Evolutionary conservation across 345 rosid genomes (phyloP).

Genomic region (Gossypium anomalum): DNA sequence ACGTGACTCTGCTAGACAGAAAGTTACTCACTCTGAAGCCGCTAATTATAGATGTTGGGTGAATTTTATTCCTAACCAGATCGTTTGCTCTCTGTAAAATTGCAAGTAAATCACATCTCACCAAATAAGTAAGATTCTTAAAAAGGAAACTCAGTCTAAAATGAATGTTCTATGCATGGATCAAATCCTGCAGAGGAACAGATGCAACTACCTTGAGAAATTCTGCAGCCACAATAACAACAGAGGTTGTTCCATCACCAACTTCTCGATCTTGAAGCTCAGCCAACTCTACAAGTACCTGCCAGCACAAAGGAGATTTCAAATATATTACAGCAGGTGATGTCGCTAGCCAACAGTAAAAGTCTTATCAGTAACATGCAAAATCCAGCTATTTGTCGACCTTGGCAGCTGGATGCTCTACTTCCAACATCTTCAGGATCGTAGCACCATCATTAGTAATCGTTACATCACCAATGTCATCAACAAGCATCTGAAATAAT

Average conservation of each 20-base stretch:
- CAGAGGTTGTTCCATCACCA: slow-evolving; percentile 96
- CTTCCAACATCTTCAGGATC: slow-evolving; percentile 87
- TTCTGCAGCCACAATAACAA: slow-evolving; percentile 92
- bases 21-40: slow-evolving; percentile 69
- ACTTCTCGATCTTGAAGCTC: slow-evolving; percentile 98
- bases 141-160: not conserved
- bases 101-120: slow-evolving; percentile 9
- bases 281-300: slow-evolving; percentile 97
- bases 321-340: not conserved
- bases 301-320: slow-evolving; percentile 14
- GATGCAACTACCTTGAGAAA: slow-evolving; percentile 53
- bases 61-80: slow-evolving; percentile 93
- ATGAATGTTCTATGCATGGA: not conserved
- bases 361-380: not conserved
- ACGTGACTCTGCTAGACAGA: not conserved
- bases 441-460: slow-evolving; percentile 97
- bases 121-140: not conserved
- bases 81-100: slow-evolving; percentile 86
- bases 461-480: slow-evolving; percentile 93
- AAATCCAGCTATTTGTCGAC: slow-evolving; percentile 25
- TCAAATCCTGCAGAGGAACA: not conserved
- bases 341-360: not conserved
- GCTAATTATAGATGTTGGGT: slow-evolving; percentile 93
- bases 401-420: slow-evolving; percentile 99
- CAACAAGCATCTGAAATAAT: slow-evolving; percentile 75